Percentiles rank a stretch among this genome's conserved stretches.
Evolutionary conservation across 768 basidiomycete species (phyloP).

Genomic region (Trametes cinnabarina): DNA sequence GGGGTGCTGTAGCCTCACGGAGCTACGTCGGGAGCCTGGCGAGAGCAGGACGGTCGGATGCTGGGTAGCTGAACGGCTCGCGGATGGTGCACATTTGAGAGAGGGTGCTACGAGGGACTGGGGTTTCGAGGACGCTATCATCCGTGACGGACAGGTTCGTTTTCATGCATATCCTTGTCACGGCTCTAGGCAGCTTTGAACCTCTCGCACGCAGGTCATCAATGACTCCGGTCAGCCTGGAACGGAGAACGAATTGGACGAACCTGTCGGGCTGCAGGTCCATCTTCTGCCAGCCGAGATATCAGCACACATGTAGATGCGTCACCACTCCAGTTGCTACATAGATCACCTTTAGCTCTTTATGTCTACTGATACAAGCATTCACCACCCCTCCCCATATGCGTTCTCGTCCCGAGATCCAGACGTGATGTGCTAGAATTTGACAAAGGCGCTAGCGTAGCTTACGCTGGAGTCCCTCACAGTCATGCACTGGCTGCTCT

Average conservation of each 20-base stretch:
- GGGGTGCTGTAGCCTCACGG: slow-evolving; percentile 75
- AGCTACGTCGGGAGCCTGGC: slow-evolving; percentile 41
- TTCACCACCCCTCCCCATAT: not conserved
- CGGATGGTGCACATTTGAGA: slow-evolving; percentile 56
- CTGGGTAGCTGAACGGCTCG: slow-evolving; percentile 50
- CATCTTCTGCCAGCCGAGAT: slow-evolving; percentile 6
- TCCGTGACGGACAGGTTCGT: slow-evolving; percentile 59
- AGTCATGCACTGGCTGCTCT: slow-evolving; percentile 74
- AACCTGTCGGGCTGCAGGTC: slow-evolving; percentile 53
- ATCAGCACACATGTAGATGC: slow-evolving; percentile 7
- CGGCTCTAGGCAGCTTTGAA: too few species aligned
- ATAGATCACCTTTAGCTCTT: not conserved
- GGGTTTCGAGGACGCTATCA: slow-evolving; percentile 76
- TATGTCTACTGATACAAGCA: not conserved
- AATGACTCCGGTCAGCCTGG: slow-evolving; percentile 68
- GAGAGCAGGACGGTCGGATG: slow-evolving; percentile 33
- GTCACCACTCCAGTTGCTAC: not conserved
- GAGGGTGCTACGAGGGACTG: slow-evolving; percentile 66
- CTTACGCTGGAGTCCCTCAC: slow-evolving; percentile 88
- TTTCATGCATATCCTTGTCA: too few species aligned
- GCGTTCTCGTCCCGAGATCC: not conserved
- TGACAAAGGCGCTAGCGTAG: slow-evolving; percentile 89
- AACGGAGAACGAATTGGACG: slow-evolving; percentile 57
- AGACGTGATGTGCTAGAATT: slow-evolving; percentile 39
- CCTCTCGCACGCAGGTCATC: slow-evolving; percentile 49